These are phyloP conservation scores for Solanum corneliomulleri DNA, from an alignment of 257 asterid species.

Conservation along the genomic window DNA sequence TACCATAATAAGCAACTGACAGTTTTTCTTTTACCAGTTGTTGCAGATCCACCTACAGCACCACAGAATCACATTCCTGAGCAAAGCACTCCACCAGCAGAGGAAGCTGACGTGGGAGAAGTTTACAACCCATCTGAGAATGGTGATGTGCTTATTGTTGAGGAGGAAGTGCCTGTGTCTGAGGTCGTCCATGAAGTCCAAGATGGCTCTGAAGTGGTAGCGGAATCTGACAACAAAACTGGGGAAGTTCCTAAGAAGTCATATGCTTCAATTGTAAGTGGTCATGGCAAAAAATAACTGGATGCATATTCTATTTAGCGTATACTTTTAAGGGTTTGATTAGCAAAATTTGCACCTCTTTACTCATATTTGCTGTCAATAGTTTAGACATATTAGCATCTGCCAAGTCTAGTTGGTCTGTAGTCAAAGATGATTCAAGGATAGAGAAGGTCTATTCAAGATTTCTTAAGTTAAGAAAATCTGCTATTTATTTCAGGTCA, in stretches of 20 bases:
- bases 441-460: not conserved
- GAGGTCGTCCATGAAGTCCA: constrained; percentile 70
- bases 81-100: constrained; percentile 36
- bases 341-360: not conserved
- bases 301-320: not conserved
- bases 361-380: not conserved
- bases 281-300: not conserved
- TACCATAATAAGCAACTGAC: not conserved
- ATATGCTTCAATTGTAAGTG: constrained; percentile 87
- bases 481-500: constrained; percentile 52
- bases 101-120: constrained; percentile 53
- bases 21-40: not conserved
- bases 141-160: constrained; percentile 38
- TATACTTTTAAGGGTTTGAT: not conserved
- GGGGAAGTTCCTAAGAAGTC: constrained; percentile 79
- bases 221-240: constrained; percentile 40
- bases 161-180: constrained; percentile 65
- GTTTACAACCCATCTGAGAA: constrained; percentile 74
- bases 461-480: not conserved
- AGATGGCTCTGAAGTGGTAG: constrained; percentile 28
- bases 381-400: not conserved
- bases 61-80: constrained; percentile 44
- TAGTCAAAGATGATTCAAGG: not conserved
- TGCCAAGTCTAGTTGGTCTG: not conserved
- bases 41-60: constrained; percentile 35